Evolutionary conservation across 2,329 filamentous ascomycete species (phyloP).

Genomic region (Arthrobotrys megalospora): DNA sequence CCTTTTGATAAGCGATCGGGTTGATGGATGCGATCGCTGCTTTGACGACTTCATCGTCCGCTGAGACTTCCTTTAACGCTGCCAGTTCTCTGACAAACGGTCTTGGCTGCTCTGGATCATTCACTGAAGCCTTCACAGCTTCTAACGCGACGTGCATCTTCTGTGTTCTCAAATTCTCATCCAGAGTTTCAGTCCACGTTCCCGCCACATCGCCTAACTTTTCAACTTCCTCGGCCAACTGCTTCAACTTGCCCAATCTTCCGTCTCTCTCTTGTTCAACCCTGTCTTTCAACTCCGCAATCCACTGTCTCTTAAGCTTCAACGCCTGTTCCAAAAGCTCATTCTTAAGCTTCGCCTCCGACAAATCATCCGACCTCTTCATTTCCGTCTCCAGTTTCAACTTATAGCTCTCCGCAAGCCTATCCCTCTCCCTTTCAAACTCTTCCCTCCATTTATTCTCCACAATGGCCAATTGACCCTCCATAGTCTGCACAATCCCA

Average conservation of each 20-base stretch:
- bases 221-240: conserved; percentile 81
- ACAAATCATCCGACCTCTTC: conserved; percentile 82
- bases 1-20: conserved; percentile 91
- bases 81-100: conserved; percentile 95
- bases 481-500: conserved; percentile 89
- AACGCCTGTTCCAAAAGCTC: conserved; percentile 91
- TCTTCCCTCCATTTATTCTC: conserved; percentile 88
- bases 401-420: conserved; percentile 82
- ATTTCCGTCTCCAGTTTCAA: conserved; percentile 83
- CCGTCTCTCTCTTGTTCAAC: conserved; percentile 91
- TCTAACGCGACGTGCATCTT: conserved; percentile 97
- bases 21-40: conserved; percentile 98
- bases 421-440: conserved; percentile 88
- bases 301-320: conserved; percentile 86
- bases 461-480: conserved; percentile 84
- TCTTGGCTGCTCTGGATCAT: conserved; percentile 79
- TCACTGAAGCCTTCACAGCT: conserved; percentile 86
- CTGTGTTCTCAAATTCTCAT: conserved; percentile 91
- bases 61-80: conserved; percentile 91
- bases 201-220: conserved; percentile 89
- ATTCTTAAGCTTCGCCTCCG: conserved; percentile 86
- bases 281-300: conserved; percentile 80
- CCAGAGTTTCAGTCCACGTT: conserved; percentile 91
- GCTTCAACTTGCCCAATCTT: conserved; percentile 86
- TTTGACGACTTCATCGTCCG: conserved; percentile 86